These are phyloP conservation scores for Plantago elongata DNA, from an alignment of 257 asterid species.

Conservation along the genomic window DNA sequence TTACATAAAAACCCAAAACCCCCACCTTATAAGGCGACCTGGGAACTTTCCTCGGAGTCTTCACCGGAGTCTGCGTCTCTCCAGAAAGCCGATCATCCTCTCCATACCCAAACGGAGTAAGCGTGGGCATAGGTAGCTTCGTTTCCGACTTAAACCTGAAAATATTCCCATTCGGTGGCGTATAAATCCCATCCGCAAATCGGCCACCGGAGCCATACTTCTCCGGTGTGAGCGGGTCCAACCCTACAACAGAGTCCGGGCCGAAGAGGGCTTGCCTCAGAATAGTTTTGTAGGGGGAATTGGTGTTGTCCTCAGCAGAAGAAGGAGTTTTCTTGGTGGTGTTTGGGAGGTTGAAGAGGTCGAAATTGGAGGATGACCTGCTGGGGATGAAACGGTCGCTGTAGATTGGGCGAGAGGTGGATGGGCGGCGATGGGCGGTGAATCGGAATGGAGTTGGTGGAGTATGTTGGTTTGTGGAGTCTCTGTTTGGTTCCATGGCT, in stretches of 20 bases:
- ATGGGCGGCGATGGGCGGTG: conserved; percentile 47
- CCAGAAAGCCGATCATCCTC: conserved; percentile 85
- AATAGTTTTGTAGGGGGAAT: conserved; percentile 51
- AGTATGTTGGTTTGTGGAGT: conserved; percentile 30
- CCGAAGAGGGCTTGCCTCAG: conserved; percentile 72
- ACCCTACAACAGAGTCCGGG: conserved; percentile 42
- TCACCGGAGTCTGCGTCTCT: conserved; percentile 66
- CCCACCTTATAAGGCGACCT: conserved; percentile 81
- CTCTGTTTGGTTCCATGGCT: not conserved
- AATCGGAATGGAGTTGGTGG: conserved; percentile 27
- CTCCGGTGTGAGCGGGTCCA: conserved; percentile 64
- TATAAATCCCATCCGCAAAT: conserved; percentile 26
- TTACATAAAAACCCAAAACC: not conserved
- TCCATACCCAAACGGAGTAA: conserved; percentile 75
- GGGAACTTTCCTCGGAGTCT: conserved; percentile 75
- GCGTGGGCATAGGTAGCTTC: conserved; percentile 50
- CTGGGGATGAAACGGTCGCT: conserved; percentile 89
- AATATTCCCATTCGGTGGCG: conserved; percentile 62
- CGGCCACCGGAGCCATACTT: conserved; percentile 34
- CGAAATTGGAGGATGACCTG: conserved; percentile 80
- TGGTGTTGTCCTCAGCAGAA: not conserved
- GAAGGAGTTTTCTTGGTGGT: conserved; percentile 2
- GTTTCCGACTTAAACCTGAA: conserved; percentile 80
- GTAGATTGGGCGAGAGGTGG: conserved; percentile 69
- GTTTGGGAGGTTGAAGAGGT: conserved; percentile 64